Conservation (phyloP, 345 rosid genomes). For the Euphorbia peplus region DNA sequence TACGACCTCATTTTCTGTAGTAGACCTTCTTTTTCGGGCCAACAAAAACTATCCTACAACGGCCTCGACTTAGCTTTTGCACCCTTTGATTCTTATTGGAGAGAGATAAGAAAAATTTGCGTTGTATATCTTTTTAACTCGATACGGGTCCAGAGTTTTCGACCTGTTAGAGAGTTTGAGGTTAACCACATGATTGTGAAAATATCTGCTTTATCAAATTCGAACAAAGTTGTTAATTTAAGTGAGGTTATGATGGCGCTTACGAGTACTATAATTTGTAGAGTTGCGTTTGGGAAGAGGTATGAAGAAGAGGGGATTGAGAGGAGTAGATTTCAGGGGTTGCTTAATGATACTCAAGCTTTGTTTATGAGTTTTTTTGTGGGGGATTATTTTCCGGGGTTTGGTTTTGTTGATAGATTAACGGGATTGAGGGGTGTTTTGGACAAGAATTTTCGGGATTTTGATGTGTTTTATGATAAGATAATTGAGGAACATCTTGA, state of each 20-base stretch:
- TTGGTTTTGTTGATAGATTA: conserved; percentile 44
- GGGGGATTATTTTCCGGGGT: conserved; percentile 38
- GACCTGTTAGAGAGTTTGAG: conserved; percentile 39
- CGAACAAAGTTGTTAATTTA: background rate
- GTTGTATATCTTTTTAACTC: background rate
- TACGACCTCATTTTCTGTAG: conserved; percentile 27
- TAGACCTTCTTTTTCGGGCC: conserved; percentile 36
- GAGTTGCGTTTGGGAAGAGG: conserved; percentile 43
- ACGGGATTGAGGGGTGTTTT: conserved; percentile 31
- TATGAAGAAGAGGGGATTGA: conserved; percentile 29
- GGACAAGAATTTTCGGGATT: conserved; percentile 28
- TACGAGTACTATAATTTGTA: conserved; percentile 31
- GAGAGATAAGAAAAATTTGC: conserved; percentile 17
- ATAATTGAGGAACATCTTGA: conserved; percentile 42
- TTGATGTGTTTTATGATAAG: conserved; percentile 41
- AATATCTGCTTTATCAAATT: conserved; percentile 10
- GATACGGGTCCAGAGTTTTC: conserved; percentile 31
- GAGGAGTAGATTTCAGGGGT: conserved; percentile 20
- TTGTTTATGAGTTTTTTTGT: conserved; percentile 36
- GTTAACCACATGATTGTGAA: conserved; percentile 34
- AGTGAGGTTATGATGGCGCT: conserved; percentile 19
- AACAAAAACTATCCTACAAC: conserved; percentile 40
- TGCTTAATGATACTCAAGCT: conserved; percentile 31
- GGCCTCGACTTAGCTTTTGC: conserved; percentile 42
- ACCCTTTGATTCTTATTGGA: conserved; percentile 43